Evolutionary conservation across 2,329 filamentous ascomycete species (phyloP).

Genomic region (Colletotrichum sidae): DNA sequence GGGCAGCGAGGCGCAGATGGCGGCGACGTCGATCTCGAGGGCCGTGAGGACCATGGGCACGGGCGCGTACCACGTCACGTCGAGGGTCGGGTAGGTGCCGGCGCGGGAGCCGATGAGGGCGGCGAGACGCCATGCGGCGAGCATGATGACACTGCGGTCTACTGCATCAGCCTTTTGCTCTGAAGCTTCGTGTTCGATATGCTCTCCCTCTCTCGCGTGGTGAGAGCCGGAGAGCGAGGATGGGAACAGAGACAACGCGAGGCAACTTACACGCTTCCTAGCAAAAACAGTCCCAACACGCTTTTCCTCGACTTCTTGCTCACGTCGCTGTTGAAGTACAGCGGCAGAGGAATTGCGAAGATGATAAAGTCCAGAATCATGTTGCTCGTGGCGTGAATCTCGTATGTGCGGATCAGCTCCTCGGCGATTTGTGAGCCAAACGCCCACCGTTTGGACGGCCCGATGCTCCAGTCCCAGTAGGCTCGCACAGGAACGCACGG

Average conservation of each 20-base stretch:
- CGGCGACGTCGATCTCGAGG: conserved; percentile 46
- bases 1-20: conserved; percentile 32
- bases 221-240: no score
- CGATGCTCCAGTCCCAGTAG: conserved; percentile 45
- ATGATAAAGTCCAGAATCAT: conserved; percentile 47
- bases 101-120: conserved; percentile 45
- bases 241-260: not conserved
- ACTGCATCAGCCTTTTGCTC: not conserved
- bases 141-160: conserved; percentile 10
- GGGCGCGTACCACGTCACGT: conserved; percentile 50
- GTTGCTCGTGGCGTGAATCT: conserved; percentile 45
- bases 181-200: no score
- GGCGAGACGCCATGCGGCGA: conserved; percentile 47
- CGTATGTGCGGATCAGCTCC: conserved; percentile 43
- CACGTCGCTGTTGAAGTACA: conserved; percentile 43
- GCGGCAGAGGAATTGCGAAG: conserved; percentile 46
- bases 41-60: conserved; percentile 46
- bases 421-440: conserved; percentile 43
- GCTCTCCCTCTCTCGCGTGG: no score
- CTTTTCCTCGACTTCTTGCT: conserved; percentile 45
- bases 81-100: conserved; percentile 47
- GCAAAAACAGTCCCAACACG: conserved; percentile 44
- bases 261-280: conserved; percentile 46
- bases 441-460: conserved; percentile 40
- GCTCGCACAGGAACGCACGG: conserved; percentile 47